phyloP scores from a whole-genome alignment of 805 yeast species.

The Wickerhamomyces kurtzmanii region DNA sequence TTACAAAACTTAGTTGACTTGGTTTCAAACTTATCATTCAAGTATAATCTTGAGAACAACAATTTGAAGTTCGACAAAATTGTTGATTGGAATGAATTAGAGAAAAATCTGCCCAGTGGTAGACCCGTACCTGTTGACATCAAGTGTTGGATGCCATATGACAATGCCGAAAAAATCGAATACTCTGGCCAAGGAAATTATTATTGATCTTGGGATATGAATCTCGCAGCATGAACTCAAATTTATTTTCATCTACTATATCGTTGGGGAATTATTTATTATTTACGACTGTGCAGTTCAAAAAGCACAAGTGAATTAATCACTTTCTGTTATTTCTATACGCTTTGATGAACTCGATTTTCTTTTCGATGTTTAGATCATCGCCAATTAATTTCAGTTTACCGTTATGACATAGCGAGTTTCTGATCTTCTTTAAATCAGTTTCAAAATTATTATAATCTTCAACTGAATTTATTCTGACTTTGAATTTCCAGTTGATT shows the following conservation, averaged over 20 bases:
- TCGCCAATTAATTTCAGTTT: slow-evolving; percentile 38
- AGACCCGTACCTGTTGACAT: slow-evolving; percentile 13
- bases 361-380: slow-evolving; percentile 30
- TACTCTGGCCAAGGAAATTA: too few relatives aligned
- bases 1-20: slow-evolving; percentile 29
- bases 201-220: too few relatives aligned
- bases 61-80: slow-evolving; percentile 14
- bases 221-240: too few relatives aligned
- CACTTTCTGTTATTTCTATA: too few relatives aligned
- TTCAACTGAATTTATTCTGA: slow-evolving; percentile 14
- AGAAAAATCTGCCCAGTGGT: slow-evolving; percentile 13
- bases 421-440: slow-evolving; percentile 17
- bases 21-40: slow-evolving; percentile 26
- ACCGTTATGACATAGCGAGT: slow-evolving; percentile 31
- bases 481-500: slow-evolving; percentile 12
- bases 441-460: slow-evolving; percentile 12
- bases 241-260: too few relatives aligned
- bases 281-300: too few relatives aligned
- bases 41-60: slow-evolving; percentile 31
- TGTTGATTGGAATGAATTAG: slow-evolving; percentile 5
- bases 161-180: too few relatives aligned
- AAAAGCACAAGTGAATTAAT: too few relatives aligned
- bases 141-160: slow-evolving; percentile 10
- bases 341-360: slow-evolving; percentile 30
- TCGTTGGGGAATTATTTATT: too few relatives aligned